Base-by-base conservation (phyloP, 768 basidiomycete genomes). In the Suillus luteus region DNA sequence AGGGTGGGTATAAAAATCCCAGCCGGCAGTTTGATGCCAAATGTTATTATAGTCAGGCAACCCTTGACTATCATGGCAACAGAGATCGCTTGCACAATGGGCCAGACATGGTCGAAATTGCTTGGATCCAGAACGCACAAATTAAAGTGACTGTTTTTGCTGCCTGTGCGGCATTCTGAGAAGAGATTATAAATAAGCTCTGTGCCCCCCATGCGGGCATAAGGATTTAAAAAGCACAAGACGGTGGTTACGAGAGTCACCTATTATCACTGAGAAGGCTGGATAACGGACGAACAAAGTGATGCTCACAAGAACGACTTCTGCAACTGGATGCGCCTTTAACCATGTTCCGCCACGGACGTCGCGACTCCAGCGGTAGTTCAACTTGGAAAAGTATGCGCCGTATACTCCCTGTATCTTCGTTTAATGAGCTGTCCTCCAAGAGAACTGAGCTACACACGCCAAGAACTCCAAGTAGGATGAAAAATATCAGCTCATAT, bases 1-100 rank as follows among this genome's bases (percentile, higher is more conserved):
- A 99, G 85, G 0, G 95, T 93, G 0, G 97, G 97, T 46, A 99
- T 93, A 77, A 99, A 99, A 68, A 99, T 97, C 4, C 97, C 96
- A 15, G 95, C 95, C 55, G 92, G 92, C 19, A 94, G 70, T 70
- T 90, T 92, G 78, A 96, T 93, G 8, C 96, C 97, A 65, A 98
- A 98, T 0, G 96, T 99, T 43, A 96, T 82, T 59, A 95, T 79
- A 0, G 94, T 95, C 61, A 97, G 76, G 2, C 81, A 81, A 2
- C 87, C 90, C 73, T 96, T 96, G 69, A 95, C 85, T 48, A 95
- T 48, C 80, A 96, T 84, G 15, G 95, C 91, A 17, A 89, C 78
- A n/a, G 85, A 77, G 65, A 98, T 85, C 5, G 86, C 81, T 24
- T 75, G 78, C 44, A 90, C 82, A 43, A 95, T 83, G 0, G 86